A percentile compares a stretch with the other conserved stretches of the same genome.
Conservation (phyloP, 2,329 filamentous ascomycete species). For the Golovinomyces cichoracearum region DNA sequence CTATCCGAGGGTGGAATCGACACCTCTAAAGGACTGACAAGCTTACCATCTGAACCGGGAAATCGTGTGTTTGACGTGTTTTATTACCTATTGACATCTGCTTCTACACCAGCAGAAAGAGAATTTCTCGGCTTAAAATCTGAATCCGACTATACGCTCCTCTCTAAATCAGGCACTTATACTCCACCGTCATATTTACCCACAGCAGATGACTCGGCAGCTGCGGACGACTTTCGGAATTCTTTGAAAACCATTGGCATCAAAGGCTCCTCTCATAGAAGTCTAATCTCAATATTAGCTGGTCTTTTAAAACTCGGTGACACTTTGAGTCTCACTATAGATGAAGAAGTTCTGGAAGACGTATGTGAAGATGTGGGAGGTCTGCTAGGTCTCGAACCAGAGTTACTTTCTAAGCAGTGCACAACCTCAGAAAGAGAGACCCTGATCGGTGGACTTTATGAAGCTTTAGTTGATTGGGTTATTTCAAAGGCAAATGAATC, state of each 20-base stretch:
- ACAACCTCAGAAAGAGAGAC: constrained; percentile 63
- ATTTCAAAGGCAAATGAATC: constrained; percentile 67
- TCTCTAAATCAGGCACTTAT: constrained; percentile 67
- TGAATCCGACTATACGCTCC: constrained; percentile 48
- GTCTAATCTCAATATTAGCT: constrained; percentile 62
- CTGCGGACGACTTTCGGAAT: constrained; percentile 74
- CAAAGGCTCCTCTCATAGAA: constrained; percentile 58
- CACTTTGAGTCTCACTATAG: constrained; percentile 58
- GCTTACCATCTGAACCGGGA: constrained; percentile 52
- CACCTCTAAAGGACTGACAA: constrained; percentile 51
- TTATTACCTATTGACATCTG: constrained; percentile 84
- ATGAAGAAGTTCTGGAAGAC: constrained; percentile 61
- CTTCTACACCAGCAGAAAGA: constrained; percentile 64
- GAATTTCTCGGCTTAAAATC: constrained; percentile 66
- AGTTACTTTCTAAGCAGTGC: constrained; percentile 52
- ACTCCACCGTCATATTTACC: constrained; percentile 67
- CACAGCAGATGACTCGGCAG: constrained; percentile 72
- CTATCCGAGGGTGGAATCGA: constrained; percentile 75
- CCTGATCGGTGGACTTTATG: constrained; percentile 68
- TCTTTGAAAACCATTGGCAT: constrained; percentile 81
- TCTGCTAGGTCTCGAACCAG: constrained; percentile 64
- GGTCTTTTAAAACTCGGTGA: constrained; percentile 80
- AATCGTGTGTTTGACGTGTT: constrained; percentile 93
- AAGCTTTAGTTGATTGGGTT: constrained; percentile 86
- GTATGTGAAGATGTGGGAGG: constrained; percentile 76